A percentile compares a stretch with the other conserved stretches of the same genome.
Conservation (phyloP, 2,329 filamentous ascomycete genomes). For the Pochonia chlamydosporia region DNA sequence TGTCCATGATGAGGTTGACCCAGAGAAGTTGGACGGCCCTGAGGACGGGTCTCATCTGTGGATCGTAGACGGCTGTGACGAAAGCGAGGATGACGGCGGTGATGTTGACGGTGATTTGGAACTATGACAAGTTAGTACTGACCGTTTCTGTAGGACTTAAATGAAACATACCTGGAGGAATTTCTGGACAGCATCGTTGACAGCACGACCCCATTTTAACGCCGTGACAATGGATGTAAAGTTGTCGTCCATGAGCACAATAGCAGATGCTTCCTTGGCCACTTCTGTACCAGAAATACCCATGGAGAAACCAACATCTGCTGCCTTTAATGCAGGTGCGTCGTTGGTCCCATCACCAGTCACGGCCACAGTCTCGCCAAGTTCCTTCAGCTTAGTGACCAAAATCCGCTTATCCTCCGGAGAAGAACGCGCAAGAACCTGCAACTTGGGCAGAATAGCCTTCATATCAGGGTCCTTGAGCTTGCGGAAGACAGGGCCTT, state of each 20-base stretch:
- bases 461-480: constrained; percentile 47
- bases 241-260: constrained; percentile 63
- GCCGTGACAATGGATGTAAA: constrained; percentile 62
- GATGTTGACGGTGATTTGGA: constrained; percentile 66
- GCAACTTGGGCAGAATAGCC: constrained; percentile 40
- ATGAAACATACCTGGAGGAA: constrained; percentile 48
- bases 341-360: constrained; percentile 66
- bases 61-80: constrained; percentile 53
- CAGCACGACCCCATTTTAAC: constrained; percentile 62
- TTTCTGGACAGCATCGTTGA: constrained; percentile 63
- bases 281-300: constrained; percentile 62
- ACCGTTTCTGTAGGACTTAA: not conserved
- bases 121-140: constrained; percentile 34
- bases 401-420: constrained; percentile 55
- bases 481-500: constrained; percentile 56
- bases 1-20: constrained; percentile 68
- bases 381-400: constrained; percentile 45
- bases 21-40: constrained; percentile 62
- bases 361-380: constrained; percentile 54
- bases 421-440: constrained; percentile 52
- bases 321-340: constrained; percentile 58
- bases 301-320: constrained; percentile 65
- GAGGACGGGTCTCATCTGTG: constrained; percentile 50
- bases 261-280: constrained; percentile 63
- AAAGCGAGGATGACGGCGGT: constrained; percentile 62